These are phyloP conservation scores for Pestalotiopsis sp. DNA, from an alignment of 2,329 filamentous ascomycete genomes.

Conservation along the genomic window DNA sequence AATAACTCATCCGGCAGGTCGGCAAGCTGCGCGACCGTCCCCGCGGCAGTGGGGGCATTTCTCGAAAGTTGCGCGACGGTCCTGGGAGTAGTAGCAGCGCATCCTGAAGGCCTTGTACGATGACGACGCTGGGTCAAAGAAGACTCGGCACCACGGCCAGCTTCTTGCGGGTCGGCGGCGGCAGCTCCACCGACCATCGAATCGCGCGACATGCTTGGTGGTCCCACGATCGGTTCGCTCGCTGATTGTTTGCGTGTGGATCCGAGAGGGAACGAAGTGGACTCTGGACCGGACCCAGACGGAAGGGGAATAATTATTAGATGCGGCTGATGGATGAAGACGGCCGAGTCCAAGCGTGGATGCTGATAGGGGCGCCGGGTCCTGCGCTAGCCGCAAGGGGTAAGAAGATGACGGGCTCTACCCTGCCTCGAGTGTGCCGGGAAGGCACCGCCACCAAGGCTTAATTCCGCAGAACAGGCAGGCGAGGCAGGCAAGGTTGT, in stretches of 20 bases:
- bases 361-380: not conserved
- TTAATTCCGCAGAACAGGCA: not conserved
- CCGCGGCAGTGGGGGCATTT: not conserved
- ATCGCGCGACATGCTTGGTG: conserved; percentile 6
- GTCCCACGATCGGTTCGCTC: conserved; percentile 4
- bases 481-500: not conserved
- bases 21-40: conserved; percentile 22
- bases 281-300: not conserved
- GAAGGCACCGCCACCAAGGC: not conserved
- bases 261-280: not conserved
- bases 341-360: not conserved
- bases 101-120: not conserved
- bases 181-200: conserved; percentile 2
- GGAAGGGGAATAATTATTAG: not conserved
- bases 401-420: not conserved
- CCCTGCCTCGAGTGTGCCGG: not conserved
- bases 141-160: not conserved
- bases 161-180: conserved; percentile 5
- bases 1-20: conserved; percentile 43
- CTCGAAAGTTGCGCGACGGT: no score
- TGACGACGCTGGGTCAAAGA: not conserved
- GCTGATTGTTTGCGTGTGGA: conserved; percentile 1
- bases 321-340: not conserved
- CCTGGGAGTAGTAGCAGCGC: not conserved
- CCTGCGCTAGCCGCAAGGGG: not conserved